Evolutionary conservation across 2,329 filamentous ascomycete genomes (phyloP).

Genomic region (Orbilia ellipsospora): DNA sequence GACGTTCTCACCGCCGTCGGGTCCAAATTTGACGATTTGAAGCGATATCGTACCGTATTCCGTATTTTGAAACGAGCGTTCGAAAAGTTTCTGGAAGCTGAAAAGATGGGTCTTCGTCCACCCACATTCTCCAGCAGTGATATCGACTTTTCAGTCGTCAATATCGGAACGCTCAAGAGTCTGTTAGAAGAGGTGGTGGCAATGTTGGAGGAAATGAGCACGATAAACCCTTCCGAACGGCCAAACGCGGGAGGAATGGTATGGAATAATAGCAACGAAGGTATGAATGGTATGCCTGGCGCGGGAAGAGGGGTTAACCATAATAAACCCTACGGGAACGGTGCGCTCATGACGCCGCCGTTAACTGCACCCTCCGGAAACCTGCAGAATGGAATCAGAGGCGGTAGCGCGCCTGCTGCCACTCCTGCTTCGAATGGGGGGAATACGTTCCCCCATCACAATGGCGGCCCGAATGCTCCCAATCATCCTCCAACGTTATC

Average conservation of each 20-base stretch:
- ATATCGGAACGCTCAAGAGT: constrained; percentile 46
- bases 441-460: constrained; percentile 37
- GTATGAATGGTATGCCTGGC: constrained; percentile 34
- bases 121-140: constrained; percentile 41
- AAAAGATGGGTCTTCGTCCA: constrained; percentile 51
- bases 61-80: constrained; percentile 49
- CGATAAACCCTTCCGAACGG: constrained; percentile 12
- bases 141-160: constrained; percentile 52
- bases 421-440: constrained; percentile 24
- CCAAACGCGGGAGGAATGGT: constrained; percentile 23
- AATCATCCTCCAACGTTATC: constrained; percentile 12
- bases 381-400: constrained; percentile 29
- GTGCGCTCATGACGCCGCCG: constrained; percentile 49
- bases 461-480: neutral
- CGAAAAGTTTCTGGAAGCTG: constrained; percentile 52
- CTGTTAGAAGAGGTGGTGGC: constrained; percentile 50
- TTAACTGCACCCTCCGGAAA: constrained; percentile 35
- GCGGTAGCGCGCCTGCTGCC: constrained; percentile 47
- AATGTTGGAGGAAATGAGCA: constrained; percentile 47
- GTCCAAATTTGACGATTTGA: constrained; percentile 52
- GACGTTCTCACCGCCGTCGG: constrained; percentile 51
- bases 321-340: constrained; percentile 49
- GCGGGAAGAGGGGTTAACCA: constrained; percentile 14
- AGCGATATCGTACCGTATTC: constrained; percentile 52
- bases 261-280: constrained; percentile 27